Evolutionary conservation across 768 basidiomycete species (phyloP), one percentile per base, ranked within the genome.

Genomic region (Mycena floridula): DNA sequence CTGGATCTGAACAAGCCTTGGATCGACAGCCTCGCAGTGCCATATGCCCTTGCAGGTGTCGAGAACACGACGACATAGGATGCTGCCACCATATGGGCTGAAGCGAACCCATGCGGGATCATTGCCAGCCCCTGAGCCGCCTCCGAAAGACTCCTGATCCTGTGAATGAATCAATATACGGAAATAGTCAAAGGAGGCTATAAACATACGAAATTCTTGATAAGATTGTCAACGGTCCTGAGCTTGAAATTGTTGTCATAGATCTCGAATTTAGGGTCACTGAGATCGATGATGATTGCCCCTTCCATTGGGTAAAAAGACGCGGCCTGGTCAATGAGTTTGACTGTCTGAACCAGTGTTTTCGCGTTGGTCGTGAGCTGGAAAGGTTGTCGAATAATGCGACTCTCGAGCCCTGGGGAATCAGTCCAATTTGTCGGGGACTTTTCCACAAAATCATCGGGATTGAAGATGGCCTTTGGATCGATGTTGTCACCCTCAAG

Each of bases 141-240:
- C 39, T 1, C n/a, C 15, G 43, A 43, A 50, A 4, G 40, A 46
- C 22, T 50, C 46, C 30, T 43, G 40, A 20, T 47, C 46, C 46
- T 47, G 24, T 27, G 25, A 22, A 42, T n/a, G n/a, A n/a, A n/a
- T n/a, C 28, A 25, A 39, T 15, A 32, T 11, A 42, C 24, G 11
- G 13, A 22, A 24, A 16, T 15, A n/a, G n/a, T n/a, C 21, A 22
- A 15, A 12, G 42, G 15, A 37, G 15, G 21, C 15, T 24, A n/a
- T 16, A 18, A 21, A 20, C 40, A 24, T 20, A 46, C 45, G 18
- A 40, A 40, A 30, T 46, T 46, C 18, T 46, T 46, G 9, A 46
- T 46, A 15, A 46, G 3, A 12, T 25, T 24, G 22, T 46, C 45
- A 12, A 37, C n/a, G n/a, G n/a, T n/a, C n/a, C n/a, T 21, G 16